Percentiles rank a stretch among this genome's conserved stretches.
Evolutionary conservation across 2,329 filamentous ascomycete species (phyloP).

Genomic region (Beauveria rudraprayagi): DNA sequence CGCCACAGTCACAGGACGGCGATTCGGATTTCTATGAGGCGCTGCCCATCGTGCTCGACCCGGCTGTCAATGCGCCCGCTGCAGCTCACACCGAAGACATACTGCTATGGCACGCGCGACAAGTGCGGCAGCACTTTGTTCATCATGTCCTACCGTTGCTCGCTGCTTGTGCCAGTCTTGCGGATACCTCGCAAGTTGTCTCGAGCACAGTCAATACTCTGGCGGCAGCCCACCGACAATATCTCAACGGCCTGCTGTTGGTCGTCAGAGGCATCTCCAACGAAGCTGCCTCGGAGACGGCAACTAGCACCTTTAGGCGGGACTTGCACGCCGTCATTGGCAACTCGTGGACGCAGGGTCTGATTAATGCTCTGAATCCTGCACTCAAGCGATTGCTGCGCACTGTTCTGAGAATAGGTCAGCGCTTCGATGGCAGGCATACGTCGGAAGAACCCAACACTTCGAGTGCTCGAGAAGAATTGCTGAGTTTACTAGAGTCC

Average conservation of each 20-base stretch:
- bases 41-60: slow-evolving; percentile 45
- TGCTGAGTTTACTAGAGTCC: slow-evolving; percentile 49
- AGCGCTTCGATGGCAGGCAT: slow-evolving; percentile 11
- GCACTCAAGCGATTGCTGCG: slow-evolving; percentile 48
- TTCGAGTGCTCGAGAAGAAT: slow-evolving; percentile 37
- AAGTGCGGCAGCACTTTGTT: slow-evolving; percentile 53
- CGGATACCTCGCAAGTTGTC: slow-evolving; percentile 38
- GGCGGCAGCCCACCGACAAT: slow-evolving; percentile 51
- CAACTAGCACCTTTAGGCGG: slow-evolving; percentile 44
- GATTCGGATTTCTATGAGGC: slow-evolving; percentile 42
- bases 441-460: slow-evolving; percentile 21
- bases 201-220: slow-evolving; percentile 47
- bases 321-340: slow-evolving; percentile 59
- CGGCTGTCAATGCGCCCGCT: slow-evolving; percentile 36
- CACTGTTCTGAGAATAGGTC: slow-evolving; percentile 34
- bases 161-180: slow-evolving; percentile 35
- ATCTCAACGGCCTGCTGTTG: slow-evolving; percentile 45
- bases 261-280: slow-evolving; percentile 40
- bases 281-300: slow-evolving; percentile 27
- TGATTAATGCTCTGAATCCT: slow-evolving; percentile 45
- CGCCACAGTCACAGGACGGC: slow-evolving; percentile 34
- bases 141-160: slow-evolving; percentile 51
- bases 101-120: slow-evolving; percentile 51
- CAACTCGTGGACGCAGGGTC: slow-evolving; percentile 49
- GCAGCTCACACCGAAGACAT: slow-evolving; percentile 48